Conservation (phyloP, 305 asterid genomes). For the Andrographis paniculata region DNA sequence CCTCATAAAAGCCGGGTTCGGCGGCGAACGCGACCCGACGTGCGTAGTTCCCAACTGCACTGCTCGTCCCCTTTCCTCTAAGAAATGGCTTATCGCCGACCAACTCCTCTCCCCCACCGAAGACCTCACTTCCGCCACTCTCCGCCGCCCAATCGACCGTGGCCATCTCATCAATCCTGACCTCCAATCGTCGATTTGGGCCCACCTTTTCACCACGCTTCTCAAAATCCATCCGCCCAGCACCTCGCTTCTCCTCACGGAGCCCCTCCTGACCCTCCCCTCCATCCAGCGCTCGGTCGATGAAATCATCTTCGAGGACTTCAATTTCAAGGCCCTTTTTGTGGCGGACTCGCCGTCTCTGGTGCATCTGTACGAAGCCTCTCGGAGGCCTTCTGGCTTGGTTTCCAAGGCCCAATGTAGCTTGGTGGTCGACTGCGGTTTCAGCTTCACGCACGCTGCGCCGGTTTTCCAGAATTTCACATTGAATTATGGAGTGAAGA, state of each 20-base stretch:
- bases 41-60: slow-evolving; percentile 84
- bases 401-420: slow-evolving; percentile 78
- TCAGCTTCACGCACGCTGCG: slow-evolving; percentile 81
- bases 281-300: slow-evolving; percentile 68
- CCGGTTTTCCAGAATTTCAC: slow-evolving; percentile 89
- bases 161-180: slow-evolving; percentile 86
- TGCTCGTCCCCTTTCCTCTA: slow-evolving; percentile 77
- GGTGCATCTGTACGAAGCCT: slow-evolving; percentile 83
- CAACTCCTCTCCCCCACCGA: slow-evolving; percentile 77
- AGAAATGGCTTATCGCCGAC: slow-evolving; percentile 76
- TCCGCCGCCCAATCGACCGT: slow-evolving; percentile 95
- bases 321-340: slow-evolving; percentile 60
- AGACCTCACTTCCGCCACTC: slow-evolving; percentile 95
- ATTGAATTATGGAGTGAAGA: slow-evolving; percentile 73
- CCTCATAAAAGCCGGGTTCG: slow-evolving; percentile 77
- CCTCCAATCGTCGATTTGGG: slow-evolving; percentile 78
- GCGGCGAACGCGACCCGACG: slow-evolving; percentile 80
- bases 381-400: slow-evolving; percentile 64
- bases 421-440: slow-evolving; percentile 88
- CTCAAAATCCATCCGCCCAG: slow-evolving; percentile 58
- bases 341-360: slow-evolving; percentile 75
- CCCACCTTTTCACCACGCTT: slow-evolving; percentile 65
- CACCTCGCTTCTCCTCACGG: slow-evolving; percentile 73
- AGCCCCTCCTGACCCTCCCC: slow-evolving; percentile 85
- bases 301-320: slow-evolving; percentile 80